These are phyloP conservation scores for Aegilops longissima DNA, from an alignment of 176 grass and related monocot species.

Conservation along the genomic window DNA sequence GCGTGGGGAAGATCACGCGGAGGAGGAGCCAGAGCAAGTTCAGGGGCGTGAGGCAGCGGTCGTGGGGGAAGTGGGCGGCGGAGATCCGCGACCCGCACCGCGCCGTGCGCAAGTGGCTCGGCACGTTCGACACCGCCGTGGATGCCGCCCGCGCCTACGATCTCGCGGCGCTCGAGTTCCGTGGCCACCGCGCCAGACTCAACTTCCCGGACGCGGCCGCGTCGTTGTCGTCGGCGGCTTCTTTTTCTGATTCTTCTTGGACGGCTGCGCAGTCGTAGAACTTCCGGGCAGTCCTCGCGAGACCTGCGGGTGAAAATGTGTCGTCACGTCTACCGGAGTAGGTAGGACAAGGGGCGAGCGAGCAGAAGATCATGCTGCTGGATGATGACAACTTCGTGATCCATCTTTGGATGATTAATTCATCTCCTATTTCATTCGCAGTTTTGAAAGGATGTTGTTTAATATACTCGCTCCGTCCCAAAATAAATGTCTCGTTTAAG, in stretches of 20 bases:
- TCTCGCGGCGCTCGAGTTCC: conserved; percentile 65
- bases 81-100: conserved; percentile 80
- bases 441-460: too few species aligned
- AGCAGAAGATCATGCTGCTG: conserved; percentile 47
- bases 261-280: neutral
- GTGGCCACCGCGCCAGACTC: conserved; percentile 57
- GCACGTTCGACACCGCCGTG: conserved; percentile 82
- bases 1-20: conserved; percentile 38
- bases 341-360: neutral
- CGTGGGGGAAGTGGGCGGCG: conserved; percentile 90
- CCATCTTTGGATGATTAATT: too few species aligned
- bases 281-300: neutral
- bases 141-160: conserved; percentile 80
- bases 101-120: conserved; percentile 88
- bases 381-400: conserved; percentile 36
- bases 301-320: conserved; percentile 18
- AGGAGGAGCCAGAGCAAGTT: conserved; percentile 39
- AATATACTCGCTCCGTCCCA: too few species aligned
- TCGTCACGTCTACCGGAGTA: neutral
- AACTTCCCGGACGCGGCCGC: conserved; percentile 46
- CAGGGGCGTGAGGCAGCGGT: conserved; percentile 34
- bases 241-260: neutral
- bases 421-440: too few species aligned
- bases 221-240: neutral
- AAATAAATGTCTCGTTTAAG: too few species aligned